Conservation (phyloP, 306 rosid species). For the Glycine tomentella region DNA sequence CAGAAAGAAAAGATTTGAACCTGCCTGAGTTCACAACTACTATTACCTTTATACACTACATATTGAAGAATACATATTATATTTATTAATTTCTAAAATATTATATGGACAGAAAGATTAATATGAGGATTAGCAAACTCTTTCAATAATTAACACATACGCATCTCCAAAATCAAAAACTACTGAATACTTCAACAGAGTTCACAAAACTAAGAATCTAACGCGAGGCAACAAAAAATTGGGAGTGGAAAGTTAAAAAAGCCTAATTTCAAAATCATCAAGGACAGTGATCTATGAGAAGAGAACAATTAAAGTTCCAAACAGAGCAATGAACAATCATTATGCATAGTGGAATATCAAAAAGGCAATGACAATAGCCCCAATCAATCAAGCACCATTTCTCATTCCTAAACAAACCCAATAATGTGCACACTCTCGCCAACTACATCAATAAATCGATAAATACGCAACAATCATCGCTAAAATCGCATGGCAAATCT, state of each 20-base stretch:
- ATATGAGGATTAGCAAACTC: neutral
- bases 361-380: neutral
- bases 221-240: neutral
- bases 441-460: neutral
- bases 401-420: constrained; percentile 3
- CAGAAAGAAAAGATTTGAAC: neutral
- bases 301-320: constrained; percentile 22
- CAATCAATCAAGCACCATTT: constrained; percentile 12
- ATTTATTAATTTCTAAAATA: neutral
- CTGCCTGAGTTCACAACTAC: neutral
- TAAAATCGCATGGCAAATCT: constrained; percentile 16
- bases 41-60: neutral
- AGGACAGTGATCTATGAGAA: constrained; percentile 23
- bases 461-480: neutral
- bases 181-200: neutral
- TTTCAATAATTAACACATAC: neutral
- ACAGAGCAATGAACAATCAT: neutral
- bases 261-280: neutral
- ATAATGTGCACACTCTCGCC: neutral
- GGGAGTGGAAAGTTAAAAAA: neutral
- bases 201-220: neutral
- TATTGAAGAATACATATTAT: neutral
- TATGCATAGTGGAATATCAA: neutral
- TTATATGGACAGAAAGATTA: neutral
- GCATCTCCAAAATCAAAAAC: neutral